phyloP scores from a whole-genome alignment of 148 eudicot species.

The Vaccinium myrtillus region DNA sequence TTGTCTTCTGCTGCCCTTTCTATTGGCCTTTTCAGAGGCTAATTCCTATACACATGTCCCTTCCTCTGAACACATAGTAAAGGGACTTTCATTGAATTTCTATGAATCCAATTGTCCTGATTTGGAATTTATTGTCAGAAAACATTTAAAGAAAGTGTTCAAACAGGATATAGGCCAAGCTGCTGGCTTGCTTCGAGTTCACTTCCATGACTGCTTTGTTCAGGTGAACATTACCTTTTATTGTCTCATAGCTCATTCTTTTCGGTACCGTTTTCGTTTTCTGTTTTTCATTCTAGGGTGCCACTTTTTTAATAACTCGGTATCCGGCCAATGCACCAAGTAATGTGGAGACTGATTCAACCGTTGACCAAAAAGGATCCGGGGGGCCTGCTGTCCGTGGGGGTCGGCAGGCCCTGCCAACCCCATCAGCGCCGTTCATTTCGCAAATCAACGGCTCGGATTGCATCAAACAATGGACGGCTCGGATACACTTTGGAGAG shows the following conservation, averaged over 20 bases:
- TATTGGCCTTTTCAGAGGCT: conserved; percentile 12
- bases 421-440: too few species aligned
- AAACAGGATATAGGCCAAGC: conserved; percentile 24
- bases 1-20: background rate
- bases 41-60: background rate
- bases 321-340: background rate
- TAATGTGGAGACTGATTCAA: background rate
- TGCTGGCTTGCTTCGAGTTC: conserved; percentile 28
- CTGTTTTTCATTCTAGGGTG: too few species aligned
- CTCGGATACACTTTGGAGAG: too few species aligned
- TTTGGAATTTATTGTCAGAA: conserved; percentile 20
- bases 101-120: conserved; percentile 23
- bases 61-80: conserved; percentile 6
- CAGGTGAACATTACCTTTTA: conserved; percentile 12
- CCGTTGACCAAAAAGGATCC: background rate
- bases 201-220: conserved; percentile 37
- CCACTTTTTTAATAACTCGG: too few species aligned
- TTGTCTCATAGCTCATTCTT: background rate
- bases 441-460: too few species aligned
- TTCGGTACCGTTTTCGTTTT: too few species aligned
- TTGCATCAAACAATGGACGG: too few species aligned
- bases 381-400: too few species aligned
- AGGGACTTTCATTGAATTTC: conserved; percentile 26
- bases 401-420: too few species aligned
- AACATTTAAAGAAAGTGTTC: conserved; percentile 26